Base-by-base conservation (phyloP, 495 filamentous ascomycete species). In the Xylaria cubensis region DNA sequence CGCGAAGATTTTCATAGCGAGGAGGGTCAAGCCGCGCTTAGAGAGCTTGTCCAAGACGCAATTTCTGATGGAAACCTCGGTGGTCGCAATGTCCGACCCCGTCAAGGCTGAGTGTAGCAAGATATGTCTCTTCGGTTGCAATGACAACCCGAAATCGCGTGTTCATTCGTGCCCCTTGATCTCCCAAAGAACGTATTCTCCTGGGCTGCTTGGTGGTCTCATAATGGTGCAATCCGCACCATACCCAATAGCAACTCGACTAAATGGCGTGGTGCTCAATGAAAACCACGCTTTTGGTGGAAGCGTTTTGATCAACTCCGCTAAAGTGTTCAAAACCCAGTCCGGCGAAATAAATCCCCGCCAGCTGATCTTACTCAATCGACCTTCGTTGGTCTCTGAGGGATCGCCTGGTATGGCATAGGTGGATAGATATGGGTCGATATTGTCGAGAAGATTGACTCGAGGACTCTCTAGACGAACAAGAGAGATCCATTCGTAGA, bases 401-500 rank as follows among this genome's bases (percentile, higher is more conserved):
- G 81, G 80, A 4, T 78, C 76, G 0, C 84, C 83, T 17, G 92
- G 92, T 8, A 91, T 84, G n/a, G 82, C 77, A 79, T 98, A 99
- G n/a, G 92, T 89, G 67, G 90, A 90, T 15, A 99, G 84, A 75
- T 92, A 95, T 0, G 94, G 85, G 78, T 98, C 93, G 59, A 97
- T 88, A 19, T 83, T 80, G 78, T 97, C 94, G n/a, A 82, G 80
- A 15, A 80, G 81, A 19, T 81, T 80, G 7, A 98, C 79, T 36
- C 94, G 88, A n/a, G 92, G 90, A 29, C 94, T 97, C 17, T 86
- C 79, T 3, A 95, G 86, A 15, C 88, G 85, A 13, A 92, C 82
- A 66, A 99, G 84, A 32, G 91, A 91, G 2, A 98, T 82, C 93
- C 94, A 99, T 81, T 99, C 96, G 36, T 93, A 90, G 13, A 93